Conservation (phyloP, 257 asterid species). For the Oldenlandia corymbosa region DNA sequence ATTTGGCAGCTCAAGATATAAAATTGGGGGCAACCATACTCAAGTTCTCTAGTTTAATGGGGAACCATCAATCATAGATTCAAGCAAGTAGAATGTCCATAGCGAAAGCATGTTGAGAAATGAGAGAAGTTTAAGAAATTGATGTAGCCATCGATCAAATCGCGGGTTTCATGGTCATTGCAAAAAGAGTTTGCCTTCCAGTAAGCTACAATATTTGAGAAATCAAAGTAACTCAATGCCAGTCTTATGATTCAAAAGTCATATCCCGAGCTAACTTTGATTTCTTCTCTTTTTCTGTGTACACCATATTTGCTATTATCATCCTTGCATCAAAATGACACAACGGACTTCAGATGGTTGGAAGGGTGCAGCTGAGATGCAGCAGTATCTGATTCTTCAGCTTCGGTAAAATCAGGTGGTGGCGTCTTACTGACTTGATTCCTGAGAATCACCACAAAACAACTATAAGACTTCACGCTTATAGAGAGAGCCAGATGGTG, state of each 20-base stretch:
- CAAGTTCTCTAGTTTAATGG: too few relatives aligned
- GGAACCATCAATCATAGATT: too few relatives aligned
- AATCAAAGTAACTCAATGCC: neutral
- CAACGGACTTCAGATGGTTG: constrained; percentile 15
- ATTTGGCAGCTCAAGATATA: too few relatives aligned
- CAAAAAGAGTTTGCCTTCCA: neutral
- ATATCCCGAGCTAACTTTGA: constrained; percentile 1
- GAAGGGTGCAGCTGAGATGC: constrained; percentile 21
- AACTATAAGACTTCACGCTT: neutral
- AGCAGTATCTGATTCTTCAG: constrained; percentile 30
- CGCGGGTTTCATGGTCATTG: neutral
- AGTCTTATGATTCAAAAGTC: neutral
- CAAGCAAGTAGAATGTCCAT: too few relatives aligned
- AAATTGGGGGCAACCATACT: too few relatives aligned
- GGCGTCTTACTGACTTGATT: constrained; percentile 22
- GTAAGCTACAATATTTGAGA: neutral
- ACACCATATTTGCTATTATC: neutral
- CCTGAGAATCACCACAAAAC: constrained; percentile 19
- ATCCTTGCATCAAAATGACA: constrained; percentile 10
- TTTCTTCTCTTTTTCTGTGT: too few relatives aligned
- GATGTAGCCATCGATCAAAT: neutral
- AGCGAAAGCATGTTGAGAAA: neutral
- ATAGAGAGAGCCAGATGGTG: neutral
- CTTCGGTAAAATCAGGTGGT: constrained; percentile 18
- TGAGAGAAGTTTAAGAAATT: neutral